Percentiles rank a stretch among this genome's conserved stretches.
Conservation (phyloP, 306 rosid genomes). For the Carpinus viminea region DNA sequence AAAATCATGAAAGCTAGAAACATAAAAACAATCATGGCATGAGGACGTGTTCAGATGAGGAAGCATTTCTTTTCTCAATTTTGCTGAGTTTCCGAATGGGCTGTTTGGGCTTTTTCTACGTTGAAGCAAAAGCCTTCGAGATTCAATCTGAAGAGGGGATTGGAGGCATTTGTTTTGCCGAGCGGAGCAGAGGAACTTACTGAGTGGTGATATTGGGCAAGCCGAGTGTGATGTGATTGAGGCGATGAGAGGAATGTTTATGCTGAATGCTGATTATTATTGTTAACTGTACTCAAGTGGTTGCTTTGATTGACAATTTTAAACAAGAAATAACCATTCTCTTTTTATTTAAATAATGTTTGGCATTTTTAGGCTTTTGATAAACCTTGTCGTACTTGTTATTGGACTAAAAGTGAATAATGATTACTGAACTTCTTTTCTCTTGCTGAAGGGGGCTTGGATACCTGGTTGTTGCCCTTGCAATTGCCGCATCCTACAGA, state of each 20-base stretch:
- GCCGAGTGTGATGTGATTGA: too few relatives aligned
- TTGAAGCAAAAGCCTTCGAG: too few relatives aligned
- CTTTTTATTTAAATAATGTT: slow-evolving; percentile 7
- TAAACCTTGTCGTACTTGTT: not conserved
- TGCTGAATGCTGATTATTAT: not conserved
- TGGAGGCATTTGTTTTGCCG: too few relatives aligned
- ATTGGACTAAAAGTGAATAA: not conserved
- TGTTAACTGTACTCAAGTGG: not conserved
- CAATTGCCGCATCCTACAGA: slow-evolving; percentile 43
- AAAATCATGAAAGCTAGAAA: too few relatives aligned
- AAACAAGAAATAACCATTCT: slow-evolving; percentile 13
- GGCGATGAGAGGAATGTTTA: not conserved
- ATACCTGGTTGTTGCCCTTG: slow-evolving; percentile 68
- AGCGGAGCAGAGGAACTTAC: too few relatives aligned
- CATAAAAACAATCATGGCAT: too few relatives aligned
- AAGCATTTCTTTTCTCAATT: too few relatives aligned
- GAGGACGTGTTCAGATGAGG: too few relatives aligned
- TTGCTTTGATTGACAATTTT: not conserved
- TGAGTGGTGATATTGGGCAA: too few relatives aligned
- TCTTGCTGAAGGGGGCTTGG: slow-evolving; percentile 57
- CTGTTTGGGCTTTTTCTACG: too few relatives aligned
- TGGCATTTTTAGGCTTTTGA: slow-evolving; percentile 12
- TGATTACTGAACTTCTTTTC: slow-evolving; percentile 29
- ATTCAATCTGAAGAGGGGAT: too few relatives aligned
- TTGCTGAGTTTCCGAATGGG: too few relatives aligned